Percentiles rank a stretch among this genome's conserved stretches.
These are phyloP conservation scores for Pseudoneurospora amorphoporcata DNA, from an alignment of 495 filamentous ascomycete species.

Conservation along the genomic window DNA sequence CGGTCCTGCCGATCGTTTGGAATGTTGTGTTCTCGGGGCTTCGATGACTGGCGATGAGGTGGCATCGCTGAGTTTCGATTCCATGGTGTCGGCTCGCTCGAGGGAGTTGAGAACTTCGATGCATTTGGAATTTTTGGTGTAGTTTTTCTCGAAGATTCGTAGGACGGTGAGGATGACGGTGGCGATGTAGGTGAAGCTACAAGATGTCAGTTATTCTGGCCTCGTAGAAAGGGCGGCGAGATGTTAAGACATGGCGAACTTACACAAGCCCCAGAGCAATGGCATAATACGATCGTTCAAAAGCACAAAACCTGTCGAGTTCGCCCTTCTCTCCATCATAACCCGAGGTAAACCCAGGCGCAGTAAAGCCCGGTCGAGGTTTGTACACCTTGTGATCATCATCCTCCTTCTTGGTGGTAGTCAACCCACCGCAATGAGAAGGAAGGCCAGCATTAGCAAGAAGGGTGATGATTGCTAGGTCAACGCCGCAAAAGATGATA, in stretches of 20 bases:
- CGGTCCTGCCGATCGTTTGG: constrained; percentile 3
- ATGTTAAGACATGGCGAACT: not conserved
- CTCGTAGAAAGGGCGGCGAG: no score
- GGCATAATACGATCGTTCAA: constrained; percentile 25
- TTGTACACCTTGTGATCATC: constrained; percentile 1
- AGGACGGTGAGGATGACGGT: constrained; percentile 22
- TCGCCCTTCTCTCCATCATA: constrained; percentile 7
- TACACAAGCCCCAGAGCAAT: constrained; percentile 26
- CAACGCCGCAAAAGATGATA: constrained; percentile 15
- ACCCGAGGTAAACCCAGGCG: constrained; percentile 21
- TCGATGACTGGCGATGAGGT: constrained; percentile 1
- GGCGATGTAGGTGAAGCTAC: constrained; percentile 28
- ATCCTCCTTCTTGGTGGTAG: not conserved
- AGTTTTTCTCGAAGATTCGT: constrained; percentile 21
- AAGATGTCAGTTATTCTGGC: constrained; percentile 1
- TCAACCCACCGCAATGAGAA: constrained; percentile 25
- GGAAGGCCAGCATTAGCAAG: constrained; percentile 27
- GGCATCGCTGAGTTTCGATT: constrained; percentile 12
- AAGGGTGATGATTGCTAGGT: constrained; percentile 22
- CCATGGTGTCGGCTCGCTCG: constrained; percentile 17
- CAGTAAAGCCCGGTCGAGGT: constrained; percentile 6
- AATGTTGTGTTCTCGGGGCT: not conserved
- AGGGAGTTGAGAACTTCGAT: constrained; percentile 15
- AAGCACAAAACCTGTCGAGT: constrained; percentile 25
- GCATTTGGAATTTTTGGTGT: constrained; percentile 13